phyloP scores from a whole-genome alignment of 2,329 filamentous ascomycete species.

The Phaeophleospora eucalypticola region DNA sequence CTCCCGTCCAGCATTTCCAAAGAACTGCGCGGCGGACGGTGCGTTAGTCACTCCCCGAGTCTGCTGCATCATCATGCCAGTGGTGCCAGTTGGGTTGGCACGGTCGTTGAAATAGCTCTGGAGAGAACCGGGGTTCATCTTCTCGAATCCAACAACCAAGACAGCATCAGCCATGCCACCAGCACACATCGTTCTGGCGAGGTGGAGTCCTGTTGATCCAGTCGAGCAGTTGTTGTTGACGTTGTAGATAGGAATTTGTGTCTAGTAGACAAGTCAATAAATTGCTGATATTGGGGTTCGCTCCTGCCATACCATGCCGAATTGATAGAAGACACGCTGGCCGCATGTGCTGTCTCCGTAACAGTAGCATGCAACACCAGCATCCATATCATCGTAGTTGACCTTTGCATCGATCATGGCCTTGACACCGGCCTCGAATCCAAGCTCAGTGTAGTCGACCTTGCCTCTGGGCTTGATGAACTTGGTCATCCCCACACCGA shows the following conservation, averaged over 20 bases:
- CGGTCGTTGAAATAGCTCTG: conserved; percentile 82
- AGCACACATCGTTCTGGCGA: conserved; percentile 75
- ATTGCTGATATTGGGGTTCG: too few species aligned
- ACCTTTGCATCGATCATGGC: conserved; percentile 81
- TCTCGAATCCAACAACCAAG: conserved; percentile 92
- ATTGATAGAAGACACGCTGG: conserved; percentile 97
- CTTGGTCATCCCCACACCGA: conserved; percentile 97
- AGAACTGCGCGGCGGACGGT: conserved; percentile 61
- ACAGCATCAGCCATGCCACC: conserved; percentile 65
- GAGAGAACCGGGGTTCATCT: conserved; percentile 92
- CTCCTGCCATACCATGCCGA: too few species aligned
- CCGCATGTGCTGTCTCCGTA: conserved; percentile 94
- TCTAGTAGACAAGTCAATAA: too few species aligned
- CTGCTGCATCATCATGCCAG: conserved; percentile 65
- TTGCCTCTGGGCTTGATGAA: conserved; percentile 96
- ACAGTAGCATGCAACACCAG: conserved; percentile 92
- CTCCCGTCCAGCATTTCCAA: conserved; percentile 88
- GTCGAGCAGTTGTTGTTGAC: conserved; percentile 99
- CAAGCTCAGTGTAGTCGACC: conserved; percentile 89
- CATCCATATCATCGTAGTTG: conserved; percentile 93
- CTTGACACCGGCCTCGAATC: conserved; percentile 87
- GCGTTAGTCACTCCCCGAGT: conserved; percentile 25
- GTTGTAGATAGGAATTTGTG: conserved; percentile 91
- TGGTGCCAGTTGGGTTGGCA: conserved; percentile 70
- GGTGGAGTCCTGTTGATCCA: conserved; percentile 82